These are phyloP conservation scores for Trichoderma cornu-damae DNA, from an alignment of 2,329 filamentous ascomycete species.

Conservation along the genomic window DNA sequence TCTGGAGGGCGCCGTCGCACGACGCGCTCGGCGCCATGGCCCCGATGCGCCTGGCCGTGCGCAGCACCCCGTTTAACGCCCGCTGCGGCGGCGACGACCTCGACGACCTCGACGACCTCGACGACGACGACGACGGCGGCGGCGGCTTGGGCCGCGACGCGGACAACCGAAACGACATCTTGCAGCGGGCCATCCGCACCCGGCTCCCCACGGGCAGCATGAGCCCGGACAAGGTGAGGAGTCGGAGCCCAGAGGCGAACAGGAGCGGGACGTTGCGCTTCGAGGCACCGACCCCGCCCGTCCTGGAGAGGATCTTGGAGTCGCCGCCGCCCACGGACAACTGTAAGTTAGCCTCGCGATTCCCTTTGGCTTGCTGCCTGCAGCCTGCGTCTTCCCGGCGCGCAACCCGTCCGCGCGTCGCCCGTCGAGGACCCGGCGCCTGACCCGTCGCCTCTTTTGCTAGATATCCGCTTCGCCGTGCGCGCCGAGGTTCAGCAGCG, in stretches of 20 bases:
- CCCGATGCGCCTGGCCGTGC: conserved; percentile 21
- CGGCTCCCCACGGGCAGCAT: conserved; percentile 51
- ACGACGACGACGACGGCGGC: conserved; percentile 32
- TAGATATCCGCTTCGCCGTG: conserved; percentile 83
- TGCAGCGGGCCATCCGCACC: conserved; percentile 50
- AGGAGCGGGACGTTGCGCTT: conserved; percentile 39
- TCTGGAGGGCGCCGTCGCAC: conserved; percentile 52
- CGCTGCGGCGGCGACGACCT: conserved; percentile 29
- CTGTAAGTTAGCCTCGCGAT: conserved; percentile 38
- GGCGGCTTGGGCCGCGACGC: conserved; percentile 24
- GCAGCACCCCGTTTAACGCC: conserved; percentile 24
- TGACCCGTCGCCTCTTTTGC: background rate
- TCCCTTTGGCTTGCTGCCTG: conserved; percentile 21
- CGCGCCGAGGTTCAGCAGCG: conserved; percentile 84
- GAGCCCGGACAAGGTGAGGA: conserved; percentile 49
- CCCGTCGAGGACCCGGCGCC: background rate
- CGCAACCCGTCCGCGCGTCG: background rate
- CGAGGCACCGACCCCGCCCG: conserved; percentile 28
- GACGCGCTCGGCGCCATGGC: conserved; percentile 48
- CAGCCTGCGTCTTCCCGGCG: background rate
- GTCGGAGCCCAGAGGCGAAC: conserved; percentile 43
- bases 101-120: conserved; percentile 25
- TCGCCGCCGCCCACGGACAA: conserved; percentile 40
- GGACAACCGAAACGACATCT: conserved; percentile 31
- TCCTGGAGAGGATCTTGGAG: conserved; percentile 17